phyloP scores from a whole-genome alignment of 2,329 filamentous ascomycete genomes.

The Hypocreales sp. region DNA sequence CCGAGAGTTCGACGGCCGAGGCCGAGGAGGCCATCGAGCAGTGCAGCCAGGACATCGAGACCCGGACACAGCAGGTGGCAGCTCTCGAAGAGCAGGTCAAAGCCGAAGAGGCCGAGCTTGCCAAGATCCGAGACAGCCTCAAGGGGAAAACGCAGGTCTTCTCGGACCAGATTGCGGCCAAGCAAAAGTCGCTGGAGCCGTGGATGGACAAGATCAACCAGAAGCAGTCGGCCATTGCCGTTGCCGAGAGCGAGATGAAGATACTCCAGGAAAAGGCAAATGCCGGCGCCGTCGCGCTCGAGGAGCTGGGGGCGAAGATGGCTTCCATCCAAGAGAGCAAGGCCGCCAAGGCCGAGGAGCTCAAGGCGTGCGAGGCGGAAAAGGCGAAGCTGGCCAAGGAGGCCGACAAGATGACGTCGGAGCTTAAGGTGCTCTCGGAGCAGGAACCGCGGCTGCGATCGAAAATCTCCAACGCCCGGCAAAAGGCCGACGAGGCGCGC shows the following conservation, averaged over 20 bases:
- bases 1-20: conserved; percentile 58
- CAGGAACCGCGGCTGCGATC: conserved; percentile 72
- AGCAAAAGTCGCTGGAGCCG: conserved; percentile 88
- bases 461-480: conserved; percentile 75
- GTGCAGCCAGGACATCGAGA: conserved; percentile 63
- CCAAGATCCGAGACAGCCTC: conserved; percentile 67
- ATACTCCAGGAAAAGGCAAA: conserved; percentile 85
- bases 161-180: conserved; percentile 79
- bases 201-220: conserved; percentile 97
- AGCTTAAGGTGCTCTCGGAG: conserved; percentile 55
- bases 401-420: conserved; percentile 51
- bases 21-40: conserved; percentile 66
- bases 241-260: conserved; percentile 85
- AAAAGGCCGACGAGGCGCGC: conserved; percentile 91
- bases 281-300: conserved; percentile 67
- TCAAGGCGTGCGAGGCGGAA: conserved; percentile 60
- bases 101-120: conserved; percentile 66
- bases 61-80: conserved; percentile 57
- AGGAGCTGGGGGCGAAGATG: conserved; percentile 73
- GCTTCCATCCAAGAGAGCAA: conserved; percentile 56
- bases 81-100: conserved; percentile 63
- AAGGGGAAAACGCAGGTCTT: conserved; percentile 94
- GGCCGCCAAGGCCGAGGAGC: conserved; percentile 53
- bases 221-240: conserved; percentile 84
- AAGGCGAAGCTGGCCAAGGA: conserved; percentile 62